These are phyloP conservation scores for Chloranthus sessilifolius DNA, from an alignment of 164 flowering plant species.

Conservation along the genomic window DNA sequence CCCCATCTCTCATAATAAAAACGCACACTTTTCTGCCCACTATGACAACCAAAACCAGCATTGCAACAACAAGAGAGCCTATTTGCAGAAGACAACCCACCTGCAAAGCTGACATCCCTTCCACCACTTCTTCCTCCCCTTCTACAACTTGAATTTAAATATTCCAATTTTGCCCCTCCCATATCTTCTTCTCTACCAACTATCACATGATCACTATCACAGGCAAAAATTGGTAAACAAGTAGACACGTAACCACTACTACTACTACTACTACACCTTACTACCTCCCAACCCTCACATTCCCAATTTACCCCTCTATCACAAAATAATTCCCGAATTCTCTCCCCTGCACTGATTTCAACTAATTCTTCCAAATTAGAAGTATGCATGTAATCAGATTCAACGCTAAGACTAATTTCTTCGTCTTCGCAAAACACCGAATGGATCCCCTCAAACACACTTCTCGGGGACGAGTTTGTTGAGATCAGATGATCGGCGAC, in stretches of 20 bases:
- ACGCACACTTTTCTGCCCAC: constrained; percentile 14
- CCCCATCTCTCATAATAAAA: no score
- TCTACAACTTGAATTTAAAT: background rate
- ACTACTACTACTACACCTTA: no score
- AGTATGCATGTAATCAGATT: no score
- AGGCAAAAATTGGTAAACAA: background rate
- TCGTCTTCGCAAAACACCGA: constrained; percentile 24
- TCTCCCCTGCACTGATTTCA: constrained; percentile 19
- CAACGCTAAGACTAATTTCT: background rate
- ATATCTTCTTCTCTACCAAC: constrained; percentile 1
- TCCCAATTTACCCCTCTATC: constrained; percentile 45
- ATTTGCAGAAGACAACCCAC: background rate
- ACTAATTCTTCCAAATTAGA: background rate
- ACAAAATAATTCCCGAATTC: constrained; percentile 40
- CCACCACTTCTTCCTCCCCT: constrained; percentile 3
- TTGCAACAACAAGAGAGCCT: background rate
- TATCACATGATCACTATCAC: background rate
- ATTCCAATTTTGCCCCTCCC: constrained; percentile 26
- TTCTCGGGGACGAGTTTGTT: constrained; percentile 38
- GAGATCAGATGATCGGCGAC: constrained; percentile 7
- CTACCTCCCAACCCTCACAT: constrained; percentile 50
- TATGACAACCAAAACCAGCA: constrained; percentile 18
- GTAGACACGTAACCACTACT: no score
- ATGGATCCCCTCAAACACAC: constrained; percentile 40
- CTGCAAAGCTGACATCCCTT: background rate